Conservation (phyloP, 1,284 basidiomycete species). For the Puccinia coronata region DNA sequence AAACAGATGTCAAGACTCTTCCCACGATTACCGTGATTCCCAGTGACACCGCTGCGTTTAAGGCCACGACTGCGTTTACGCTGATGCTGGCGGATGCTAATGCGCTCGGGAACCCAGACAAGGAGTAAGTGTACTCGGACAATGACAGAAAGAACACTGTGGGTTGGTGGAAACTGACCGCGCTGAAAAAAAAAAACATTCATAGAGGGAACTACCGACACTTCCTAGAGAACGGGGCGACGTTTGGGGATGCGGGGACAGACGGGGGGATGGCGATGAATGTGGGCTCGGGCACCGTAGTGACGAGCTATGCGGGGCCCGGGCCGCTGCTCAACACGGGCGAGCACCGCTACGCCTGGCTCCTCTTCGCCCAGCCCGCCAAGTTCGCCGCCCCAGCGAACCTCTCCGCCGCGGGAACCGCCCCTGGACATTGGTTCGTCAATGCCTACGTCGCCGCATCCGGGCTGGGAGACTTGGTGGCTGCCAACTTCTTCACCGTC, state of each 20-base stretch:
- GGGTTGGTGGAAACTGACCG: not conserved
- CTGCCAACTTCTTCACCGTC: slow-evolving; percentile 39
- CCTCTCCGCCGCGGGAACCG: not conserved
- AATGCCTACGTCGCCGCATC: slow-evolving; percentile 23
- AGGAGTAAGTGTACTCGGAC: slow-evolving; percentile 24
- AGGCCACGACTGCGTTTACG: slow-evolving; percentile 36
- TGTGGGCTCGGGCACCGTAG: slow-evolving; percentile 15
- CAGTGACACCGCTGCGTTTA: not conserved
- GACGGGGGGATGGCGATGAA: slow-evolving; percentile 17
- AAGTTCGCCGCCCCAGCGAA: slow-evolving; percentile 22
- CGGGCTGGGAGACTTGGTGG: slow-evolving; percentile 32
- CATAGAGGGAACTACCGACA: slow-evolving; percentile 33
- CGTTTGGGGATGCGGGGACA: slow-evolving; percentile 6
- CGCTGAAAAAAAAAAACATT: not conserved
- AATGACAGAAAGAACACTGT: not conserved
- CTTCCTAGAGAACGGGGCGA: slow-evolving; percentile 34
- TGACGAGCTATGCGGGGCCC: slow-evolving; percentile 32
- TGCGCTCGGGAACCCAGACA: slow-evolving; percentile 35
- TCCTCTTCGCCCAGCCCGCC: slow-evolving; percentile 18
- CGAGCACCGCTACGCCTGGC: slow-evolving; percentile 38
- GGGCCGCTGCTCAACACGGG: slow-evolving; percentile 28
- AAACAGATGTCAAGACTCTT: slow-evolving; percentile 20
- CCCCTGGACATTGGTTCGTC: slow-evolving; percentile 34
- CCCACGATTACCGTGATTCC: slow-evolving; percentile 20
- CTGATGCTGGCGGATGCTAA: slow-evolving; percentile 35